Evolutionary conservation across 495 filamentous ascomycete genomes (phyloP), one percentile per base, ranked within the genome.

Genomic region (Parathielavia appendiculata): DNA sequence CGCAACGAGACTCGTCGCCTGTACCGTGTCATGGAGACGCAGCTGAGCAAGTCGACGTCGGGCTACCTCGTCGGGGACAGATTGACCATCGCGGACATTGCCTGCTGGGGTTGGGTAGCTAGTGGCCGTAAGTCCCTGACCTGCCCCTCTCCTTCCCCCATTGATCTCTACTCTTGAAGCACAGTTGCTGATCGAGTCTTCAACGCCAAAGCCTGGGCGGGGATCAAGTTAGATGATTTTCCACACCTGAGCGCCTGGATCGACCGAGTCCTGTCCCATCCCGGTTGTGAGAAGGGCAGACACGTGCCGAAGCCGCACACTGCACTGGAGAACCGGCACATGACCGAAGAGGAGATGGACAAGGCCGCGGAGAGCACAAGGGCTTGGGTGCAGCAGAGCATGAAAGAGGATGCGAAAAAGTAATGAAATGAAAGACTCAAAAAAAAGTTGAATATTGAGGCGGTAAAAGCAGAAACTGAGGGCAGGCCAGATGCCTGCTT

Each of bases 1-100:
- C 76, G 79, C 60, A 88, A 86, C 62, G 92, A 97, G 74, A 88
- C 88, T 1, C 78, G 84, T 8, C 83, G 92, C 0, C 79, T 97
- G 17, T 96, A 95, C 72, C 70, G 83, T 38, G 86, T 92, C 16
- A 77, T 97, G 49, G 85, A 96, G 58, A 78, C 73, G 49, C 89
- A 90, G 54, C 83, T 97, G 16, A 71, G 76, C 17, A 75, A 76
- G 54, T 84, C 81, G 9, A 76, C 70, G 35, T 84, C 82, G 10
- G 86, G 74, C 8, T 96, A 86, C 64, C 73, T 96, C 3, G 88
- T 92, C 11, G 92, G 91, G 1, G 82, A 91, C 62, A 84, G 84
- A 58, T 79, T 83, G 62, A 91, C 90, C 17, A 90, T 93, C 57
- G 92, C 91, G 0, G 91, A 97, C 69, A 86, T 96, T 49, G 77